Base-by-base conservation (phyloP, 345 rosid genomes). In the Boechera divaricarpa region DNA sequence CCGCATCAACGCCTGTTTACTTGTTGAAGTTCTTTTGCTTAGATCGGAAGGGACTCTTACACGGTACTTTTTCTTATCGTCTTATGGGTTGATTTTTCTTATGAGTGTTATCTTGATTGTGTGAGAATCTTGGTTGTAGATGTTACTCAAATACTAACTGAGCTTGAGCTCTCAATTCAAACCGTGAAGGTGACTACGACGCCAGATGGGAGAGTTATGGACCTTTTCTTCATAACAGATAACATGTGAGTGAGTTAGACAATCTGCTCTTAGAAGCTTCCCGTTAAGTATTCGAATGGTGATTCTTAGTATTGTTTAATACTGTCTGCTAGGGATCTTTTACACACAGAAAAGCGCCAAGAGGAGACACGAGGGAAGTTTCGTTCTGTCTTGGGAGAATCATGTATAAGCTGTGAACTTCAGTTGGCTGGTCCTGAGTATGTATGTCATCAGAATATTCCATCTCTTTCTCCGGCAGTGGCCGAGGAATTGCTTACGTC, bases 151-250 rank as follows among this genome's bases (percentile, higher is more conserved):
- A 85, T 88, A 74, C 88, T 89, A n/a, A 82, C 85, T 54, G 96
- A 93, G 84, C 96, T 93, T 13, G 91, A 93, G 86, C 83, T 91
- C 41, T 83, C 95, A 29, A 93, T 91, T 76, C 96, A 86, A 71
- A 86, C 83, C 72, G 98, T 93, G 44, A 93, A 93, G 83, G 98
- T 93, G n/a, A 91, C 80, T 0, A 91, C 92, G 0, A 89, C 92
- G 0, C 97, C 96, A 2, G 97, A 91, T 74, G 92, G 79, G 35
- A 89, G 89, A 76, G 96, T 89, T 69, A 77, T 91, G 42, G 94
- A 93, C 70, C 97, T 91, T 74, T 91, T 93, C 88, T 91, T 93
- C 60, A 77, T 93, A 39, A 89, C 88, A 10, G 97, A 91, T 82
- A 91, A 84, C 85, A 45, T 82, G 98, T 91, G 81, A 87, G 95